These are phyloP conservation scores for Penicillium verrucosum DNA, from an alignment of 2,329 filamentous ascomycete genomes.

Conservation along the genomic window DNA sequence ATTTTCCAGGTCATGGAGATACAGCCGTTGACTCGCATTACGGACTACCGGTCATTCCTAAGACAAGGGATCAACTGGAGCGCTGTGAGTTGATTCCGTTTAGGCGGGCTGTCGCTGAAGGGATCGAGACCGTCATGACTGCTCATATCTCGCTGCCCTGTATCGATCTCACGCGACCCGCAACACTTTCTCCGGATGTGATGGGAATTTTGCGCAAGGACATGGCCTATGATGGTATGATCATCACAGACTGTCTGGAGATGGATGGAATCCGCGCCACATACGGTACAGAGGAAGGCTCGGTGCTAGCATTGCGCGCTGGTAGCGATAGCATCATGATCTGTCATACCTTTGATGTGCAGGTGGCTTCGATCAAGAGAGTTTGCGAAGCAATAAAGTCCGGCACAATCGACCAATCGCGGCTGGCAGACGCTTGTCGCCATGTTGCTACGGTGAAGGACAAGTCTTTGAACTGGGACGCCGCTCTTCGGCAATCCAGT, in stretches of 20 bases:
- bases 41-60: conserved; percentile 41
- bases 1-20: conserved; percentile 48
- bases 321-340: conserved; percentile 48
- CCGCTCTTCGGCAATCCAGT: conserved; percentile 20
- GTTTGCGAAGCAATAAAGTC: conserved; percentile 38
- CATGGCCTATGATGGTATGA: conserved; percentile 44
- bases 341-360: conserved; percentile 44
- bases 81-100: conserved; percentile 45
- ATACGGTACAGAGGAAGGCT: conserved; percentile 42
- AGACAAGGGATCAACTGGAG: conserved; percentile 38
- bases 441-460: conserved; percentile 39
- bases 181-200: conserved; percentile 38
- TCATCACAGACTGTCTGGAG: conserved; percentile 47
- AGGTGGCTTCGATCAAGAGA: conserved; percentile 40
- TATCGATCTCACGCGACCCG: conserved; percentile 38
- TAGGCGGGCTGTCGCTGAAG: conserved; percentile 41
- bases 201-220: conserved; percentile 42
- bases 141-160: conserved; percentile 44
- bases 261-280: conserved; percentile 45
- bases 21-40: conserved; percentile 46
- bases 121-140: conserved; percentile 46
- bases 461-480: conserved; percentile 36
- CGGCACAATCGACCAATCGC: conserved; percentile 31
- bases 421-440: conserved; percentile 35
- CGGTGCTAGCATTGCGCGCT: conserved; percentile 42